A percentile compares a stretch with the other conserved stretches of the same genome.
Evolutionary conservation across 257 asterid genomes (phyloP).

Genomic region (Solanum pimpinellifolium): DNA sequence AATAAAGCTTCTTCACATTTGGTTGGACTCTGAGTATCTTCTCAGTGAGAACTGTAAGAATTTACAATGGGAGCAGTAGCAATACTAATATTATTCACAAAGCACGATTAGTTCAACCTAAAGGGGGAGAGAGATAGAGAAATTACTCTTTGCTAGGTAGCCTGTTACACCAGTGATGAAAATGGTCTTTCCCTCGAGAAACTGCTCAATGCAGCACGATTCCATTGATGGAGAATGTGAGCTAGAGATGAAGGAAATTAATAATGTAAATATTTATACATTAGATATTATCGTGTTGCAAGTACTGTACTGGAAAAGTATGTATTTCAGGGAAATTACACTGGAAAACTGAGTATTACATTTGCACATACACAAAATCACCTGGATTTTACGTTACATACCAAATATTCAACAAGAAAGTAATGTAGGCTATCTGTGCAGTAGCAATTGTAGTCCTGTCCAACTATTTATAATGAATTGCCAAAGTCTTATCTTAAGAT

Average conservation of each 20-base stretch:
- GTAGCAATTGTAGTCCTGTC: background rate
- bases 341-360: background rate
- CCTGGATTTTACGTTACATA: background rate
- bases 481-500: background rate
- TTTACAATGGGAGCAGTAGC: background rate
- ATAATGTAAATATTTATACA: background rate
- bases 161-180: background rate
- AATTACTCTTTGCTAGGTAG: background rate
- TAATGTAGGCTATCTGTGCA: background rate
- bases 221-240: background rate
- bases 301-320: background rate
- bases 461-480: background rate
- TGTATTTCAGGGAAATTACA: background rate
- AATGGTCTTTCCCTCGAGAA: background rate
- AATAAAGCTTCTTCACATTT: background rate
- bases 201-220: background rate
- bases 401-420: background rate
- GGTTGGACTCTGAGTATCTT: conserved; percentile 45
- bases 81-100: background rate
- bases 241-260: background rate
- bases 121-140: background rate
- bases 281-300: background rate
- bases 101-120: background rate
- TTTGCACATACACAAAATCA: background rate
- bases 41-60: conserved; percentile 27